Percentiles rank a stretch among this genome's conserved stretches.
phyloP scores from a whole-genome alignment of 2,329 filamentous ascomycete species.

The Diaporthe eres region DNA sequence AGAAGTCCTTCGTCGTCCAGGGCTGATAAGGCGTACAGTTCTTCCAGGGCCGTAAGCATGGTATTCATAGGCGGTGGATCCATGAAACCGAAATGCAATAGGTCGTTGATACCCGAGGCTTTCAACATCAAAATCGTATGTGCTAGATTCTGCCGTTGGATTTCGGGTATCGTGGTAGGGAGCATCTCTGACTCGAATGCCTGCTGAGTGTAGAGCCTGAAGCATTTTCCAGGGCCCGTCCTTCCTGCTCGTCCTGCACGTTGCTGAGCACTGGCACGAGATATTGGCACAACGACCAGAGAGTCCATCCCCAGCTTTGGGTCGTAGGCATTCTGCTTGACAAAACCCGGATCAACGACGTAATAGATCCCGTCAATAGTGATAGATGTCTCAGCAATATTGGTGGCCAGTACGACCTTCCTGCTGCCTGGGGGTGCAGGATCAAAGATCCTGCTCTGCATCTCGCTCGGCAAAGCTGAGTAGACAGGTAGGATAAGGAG shows the following conservation, averaged over 20 bases:
- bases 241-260: conserved; percentile 92
- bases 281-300: conserved; percentile 94
- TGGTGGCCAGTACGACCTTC: conserved; percentile 98
- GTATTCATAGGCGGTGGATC: conserved; percentile 97
- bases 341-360: conserved; percentile 96
- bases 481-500: conserved; percentile 97
- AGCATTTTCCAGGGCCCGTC: conserved; percentile 96
- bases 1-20: conserved; percentile 95
- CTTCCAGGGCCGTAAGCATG: conserved; percentile 95
- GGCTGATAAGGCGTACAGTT: conserved; percentile 91
- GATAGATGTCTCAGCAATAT: conserved; percentile 97
- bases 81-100: conserved; percentile 99
- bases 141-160: conserved; percentile 93
- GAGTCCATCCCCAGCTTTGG: conserved; percentile 98
- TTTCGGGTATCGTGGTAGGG: conserved; percentile 95
- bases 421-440: conserved; percentile 87
- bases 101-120: conserved; percentile 98
- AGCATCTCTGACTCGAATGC: conserved; percentile 98
- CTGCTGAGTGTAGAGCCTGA: conserved; percentile 93
- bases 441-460: conserved; percentile 95
- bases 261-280: conserved; percentile 96
- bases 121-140: conserved; percentile 98
- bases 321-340: conserved; percentile 98
- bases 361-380: conserved; percentile 99
- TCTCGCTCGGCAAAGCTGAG: conserved; percentile 90